A percentile compares a stretch with the other conserved stretches of the same genome.
These are phyloP conservation scores for Spinacia oleracea DNA, from an alignment of 179 eudicot genomes.

Conservation along the genomic window DNA sequence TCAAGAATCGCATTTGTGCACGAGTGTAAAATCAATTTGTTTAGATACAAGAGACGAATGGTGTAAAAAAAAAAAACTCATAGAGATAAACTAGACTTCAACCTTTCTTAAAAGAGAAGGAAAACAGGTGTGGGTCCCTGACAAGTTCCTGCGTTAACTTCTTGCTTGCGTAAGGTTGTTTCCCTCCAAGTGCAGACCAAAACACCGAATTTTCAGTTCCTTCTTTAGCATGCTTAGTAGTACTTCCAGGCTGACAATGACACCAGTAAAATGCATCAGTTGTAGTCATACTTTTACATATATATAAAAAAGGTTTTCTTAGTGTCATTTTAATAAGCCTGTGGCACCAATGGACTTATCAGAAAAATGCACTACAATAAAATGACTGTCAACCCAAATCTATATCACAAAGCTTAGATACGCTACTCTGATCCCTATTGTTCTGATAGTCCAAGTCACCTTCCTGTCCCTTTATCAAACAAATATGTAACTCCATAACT, in stretches of 20 bases:
- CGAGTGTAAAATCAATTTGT: background rate
- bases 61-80: background rate
- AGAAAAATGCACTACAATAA: background rate
- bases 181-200: constrained; percentile 96
- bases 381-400: background rate
- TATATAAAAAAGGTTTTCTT: background rate
- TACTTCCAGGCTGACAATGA: constrained; percentile 66
- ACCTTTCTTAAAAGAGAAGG: constrained; percentile 77
- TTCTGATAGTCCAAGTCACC: background rate
- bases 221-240: constrained; percentile 83
- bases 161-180: constrained; percentile 79
- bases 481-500: background rate
- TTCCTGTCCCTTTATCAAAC: background rate
- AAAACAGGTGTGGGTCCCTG: constrained; percentile 89
- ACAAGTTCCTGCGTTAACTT: constrained; percentile 62
- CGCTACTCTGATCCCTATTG: background rate
- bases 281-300: too few species aligned
- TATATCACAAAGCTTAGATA: background rate
- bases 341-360: constrained; percentile 1
- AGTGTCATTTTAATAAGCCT: background rate
- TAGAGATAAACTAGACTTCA: constrained; percentile 19
- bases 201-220: constrained; percentile 95
- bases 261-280: constrained; percentile 13
- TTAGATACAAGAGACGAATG: background rate
- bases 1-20: background rate